Evolutionary conservation across 352 stramenopile species (phyloP).

Genomic region (Pythium insidiosum): DNA sequence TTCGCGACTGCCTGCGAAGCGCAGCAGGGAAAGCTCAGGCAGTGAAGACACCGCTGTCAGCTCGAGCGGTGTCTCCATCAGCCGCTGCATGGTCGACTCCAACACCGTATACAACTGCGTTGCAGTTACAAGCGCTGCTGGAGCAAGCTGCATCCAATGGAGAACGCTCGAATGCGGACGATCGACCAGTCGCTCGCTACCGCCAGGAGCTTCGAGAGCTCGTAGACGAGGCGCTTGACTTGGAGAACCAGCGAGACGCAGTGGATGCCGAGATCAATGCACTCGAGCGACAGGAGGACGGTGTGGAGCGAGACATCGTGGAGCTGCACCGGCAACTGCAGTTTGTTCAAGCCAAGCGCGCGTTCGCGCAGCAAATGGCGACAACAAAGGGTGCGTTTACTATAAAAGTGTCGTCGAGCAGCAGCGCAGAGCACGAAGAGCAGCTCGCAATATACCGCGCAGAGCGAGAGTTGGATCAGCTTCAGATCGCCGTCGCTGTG

Average conservation of each 20-base stretch:
- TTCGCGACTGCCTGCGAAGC: constrained; percentile 30
- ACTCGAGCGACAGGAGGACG: too few relatives aligned
- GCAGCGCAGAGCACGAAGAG: constrained; percentile 61
- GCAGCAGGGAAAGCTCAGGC: constrained; percentile 1
- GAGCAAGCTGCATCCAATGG: too few relatives aligned
- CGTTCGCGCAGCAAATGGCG: constrained; percentile 19
- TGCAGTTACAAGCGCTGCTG: too few relatives aligned
- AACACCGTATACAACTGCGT: too few relatives aligned
- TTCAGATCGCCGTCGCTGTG: constrained; percentile 46
- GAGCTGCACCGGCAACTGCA: constrained; percentile 28
- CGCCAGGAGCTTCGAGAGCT: constrained; percentile 20
- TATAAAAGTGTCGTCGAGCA: too few relatives aligned
- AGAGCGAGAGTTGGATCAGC: constrained; percentile 45
- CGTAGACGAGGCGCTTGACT: constrained; percentile 14
- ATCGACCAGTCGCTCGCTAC: too few relatives aligned
- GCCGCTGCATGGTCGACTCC: too few relatives aligned
- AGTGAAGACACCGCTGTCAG: too few relatives aligned
- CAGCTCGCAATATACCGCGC: constrained; percentile 42
- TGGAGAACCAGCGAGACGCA: constrained; percentile 19
- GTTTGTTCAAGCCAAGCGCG: constrained; percentile 33
- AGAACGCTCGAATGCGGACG: too few relatives aligned
- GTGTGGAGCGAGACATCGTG: too few relatives aligned
- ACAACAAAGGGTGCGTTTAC: neutral
- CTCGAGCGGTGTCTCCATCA: too few relatives aligned
- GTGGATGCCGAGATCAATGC: constrained; percentile 29